phyloP scores from a whole-genome alignment of 495 filamentous ascomycete genomes.

The Bacidia gigantensis region DNA sequence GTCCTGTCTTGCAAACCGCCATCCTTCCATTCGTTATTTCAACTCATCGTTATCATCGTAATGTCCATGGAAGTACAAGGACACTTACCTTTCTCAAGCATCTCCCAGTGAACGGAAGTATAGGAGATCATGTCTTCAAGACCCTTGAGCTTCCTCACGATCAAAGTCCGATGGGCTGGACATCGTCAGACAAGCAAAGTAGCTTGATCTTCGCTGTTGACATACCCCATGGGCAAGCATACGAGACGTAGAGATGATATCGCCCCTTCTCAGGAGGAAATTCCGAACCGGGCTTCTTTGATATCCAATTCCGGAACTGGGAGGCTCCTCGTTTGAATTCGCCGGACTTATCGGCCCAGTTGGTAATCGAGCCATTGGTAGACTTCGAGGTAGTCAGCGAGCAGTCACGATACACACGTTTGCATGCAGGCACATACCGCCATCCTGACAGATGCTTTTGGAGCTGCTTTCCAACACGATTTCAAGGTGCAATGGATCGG shows the following conservation, averaged over 20 bases:
- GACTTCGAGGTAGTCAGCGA: background rate
- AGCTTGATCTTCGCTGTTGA: background rate
- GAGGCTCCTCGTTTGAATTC: slow-evolving; percentile 78
- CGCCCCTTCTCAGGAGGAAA: slow-evolving; percentile 54
- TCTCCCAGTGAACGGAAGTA: slow-evolving; percentile 56
- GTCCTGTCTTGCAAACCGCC: slow-evolving; percentile 58
- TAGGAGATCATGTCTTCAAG: slow-evolving; percentile 52
- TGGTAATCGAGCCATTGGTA: slow-evolving; percentile 44
- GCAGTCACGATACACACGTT: background rate
- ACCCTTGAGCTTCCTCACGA: slow-evolving; percentile 53
- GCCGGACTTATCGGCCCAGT: slow-evolving; percentile 70
- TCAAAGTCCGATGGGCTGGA: slow-evolving; percentile 50
- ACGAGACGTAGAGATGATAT: slow-evolving; percentile 62
- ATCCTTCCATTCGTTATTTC: slow-evolving; percentile 41
- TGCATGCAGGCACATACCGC: background rate
- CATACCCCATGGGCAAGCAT: slow-evolving; percentile 59
- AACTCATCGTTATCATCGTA: background rate
- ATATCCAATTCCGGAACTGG: slow-evolving; percentile 60
- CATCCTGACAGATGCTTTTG: background rate
- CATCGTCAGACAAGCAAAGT: background rate
- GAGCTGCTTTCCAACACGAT: background rate
- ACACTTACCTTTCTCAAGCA: slow-evolving; percentile 41
- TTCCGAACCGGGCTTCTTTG: slow-evolving; percentile 42
- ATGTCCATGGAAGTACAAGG: background rate
- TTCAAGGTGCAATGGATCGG: background rate